Conservation (phyloP, 208 protist genomes). For the Acanthamoeba castellanii region DNA sequence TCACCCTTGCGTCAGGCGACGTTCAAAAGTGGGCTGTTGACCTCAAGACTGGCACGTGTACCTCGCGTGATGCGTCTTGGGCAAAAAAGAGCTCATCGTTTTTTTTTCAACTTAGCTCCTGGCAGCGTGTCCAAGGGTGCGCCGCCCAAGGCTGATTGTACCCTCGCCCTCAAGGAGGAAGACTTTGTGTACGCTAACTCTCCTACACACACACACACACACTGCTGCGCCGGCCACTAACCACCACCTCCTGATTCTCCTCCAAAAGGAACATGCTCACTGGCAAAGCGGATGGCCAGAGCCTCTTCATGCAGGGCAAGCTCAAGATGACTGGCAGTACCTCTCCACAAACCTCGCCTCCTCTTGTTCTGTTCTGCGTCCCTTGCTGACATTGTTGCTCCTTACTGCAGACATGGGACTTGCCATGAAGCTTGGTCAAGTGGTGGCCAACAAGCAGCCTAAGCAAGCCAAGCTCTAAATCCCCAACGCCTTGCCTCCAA, state of each 20-base stretch:
- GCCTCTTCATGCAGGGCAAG: slow-evolving; percentile 79
- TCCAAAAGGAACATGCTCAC: slow-evolving; percentile 70
- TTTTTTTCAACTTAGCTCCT: slow-evolving; percentile 60
- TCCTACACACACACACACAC: no score
- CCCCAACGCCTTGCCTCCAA: no score
- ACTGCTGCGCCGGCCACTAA: neutral
- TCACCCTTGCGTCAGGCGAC: slow-evolving; percentile 17
- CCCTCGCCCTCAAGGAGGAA: slow-evolving; percentile 75
- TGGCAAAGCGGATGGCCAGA: slow-evolving; percentile 79
- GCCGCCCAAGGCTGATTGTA: slow-evolving; percentile 78
- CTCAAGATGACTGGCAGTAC: slow-evolving; percentile 78
- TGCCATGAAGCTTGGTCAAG: slow-evolving; percentile 58
- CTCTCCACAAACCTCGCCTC: neutral
- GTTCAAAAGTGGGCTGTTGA: slow-evolving; percentile 78
- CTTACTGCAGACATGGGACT: slow-evolving; percentile 8
- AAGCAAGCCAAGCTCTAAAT: slow-evolving; percentile 39
- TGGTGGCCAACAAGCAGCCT: slow-evolving; percentile 20
- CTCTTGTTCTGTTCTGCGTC: neutral
- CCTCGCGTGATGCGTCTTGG: no score
- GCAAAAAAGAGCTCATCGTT: neutral
- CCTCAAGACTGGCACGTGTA: slow-evolving; percentile 77
- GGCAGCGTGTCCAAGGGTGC: slow-evolving; percentile 49
- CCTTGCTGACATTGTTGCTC: neutral
- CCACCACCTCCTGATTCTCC: no score
- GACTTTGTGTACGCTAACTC: slow-evolving; percentile 69